Evolutionary conservation across 75 land plant genomes (phyloP), one percentile per base, ranked within the genome.

Genomic region (Pinus albicaulis): DNA sequence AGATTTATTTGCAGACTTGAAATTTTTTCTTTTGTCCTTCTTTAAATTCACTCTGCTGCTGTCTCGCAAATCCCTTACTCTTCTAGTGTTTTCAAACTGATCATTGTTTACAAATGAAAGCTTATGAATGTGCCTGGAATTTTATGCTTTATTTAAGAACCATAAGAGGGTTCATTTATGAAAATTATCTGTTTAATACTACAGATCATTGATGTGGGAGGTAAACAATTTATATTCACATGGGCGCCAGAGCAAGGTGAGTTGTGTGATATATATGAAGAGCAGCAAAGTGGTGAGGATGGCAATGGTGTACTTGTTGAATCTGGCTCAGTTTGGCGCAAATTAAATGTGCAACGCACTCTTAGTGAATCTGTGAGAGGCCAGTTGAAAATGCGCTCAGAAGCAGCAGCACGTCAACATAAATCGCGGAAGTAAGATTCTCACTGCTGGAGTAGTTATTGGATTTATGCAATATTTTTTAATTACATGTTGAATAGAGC

Each of bases 311-410:
- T 92, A 82, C 93, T 97, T 59, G 85, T 87, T 63, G 99, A 92
- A 77, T 85, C 92, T 75, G 99, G 98, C 0, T 81, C 88, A 34
- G 89, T 86, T 22, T 92, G 89, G 95, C 89, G 99, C 44, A 97
- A 95, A 81, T 57, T 97, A 66, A 90, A 86, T 81, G 93, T 97
- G 24, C 92, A 95, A 26, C 86, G 99, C 44, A 84, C 82, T 56
- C 76, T 97, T 61, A 96, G 89, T 77, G 98, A 93, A 55, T 90
- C 91, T 61, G 94, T 86, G 55, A 90, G 85, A 58, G 93, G 91
- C 74, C 95, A 94, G 77, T 98, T 97, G 44, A 97, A 97, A 77
- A 94, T 80, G 86, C 84, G 95, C 7, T 95, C 99, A 55, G 93
- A 78, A 71, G 98, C 92, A 84, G 99, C 99, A 64, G 98, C 91